A percentile compares a stretch with the other conserved stretches of the same genome.
These are phyloP conservation scores for Teratosphaeria pseudoeucalypti DNA, from an alignment of 2,329 filamentous ascomycete species.

Conservation along the genomic window DNA sequence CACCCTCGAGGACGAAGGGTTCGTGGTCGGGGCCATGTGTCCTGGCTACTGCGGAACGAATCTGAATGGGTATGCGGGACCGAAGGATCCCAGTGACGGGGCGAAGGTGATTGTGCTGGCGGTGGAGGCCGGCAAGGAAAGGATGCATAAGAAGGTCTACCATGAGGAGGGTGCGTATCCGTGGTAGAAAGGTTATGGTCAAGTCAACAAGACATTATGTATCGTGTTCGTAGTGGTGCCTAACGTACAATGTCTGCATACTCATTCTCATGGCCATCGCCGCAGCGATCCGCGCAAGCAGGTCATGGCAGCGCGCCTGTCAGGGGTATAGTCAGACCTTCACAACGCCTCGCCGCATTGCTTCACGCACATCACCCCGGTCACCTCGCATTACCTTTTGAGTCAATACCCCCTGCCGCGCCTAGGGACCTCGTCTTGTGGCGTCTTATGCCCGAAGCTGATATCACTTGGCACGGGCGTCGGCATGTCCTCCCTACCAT, in stretches of 20 bases:
- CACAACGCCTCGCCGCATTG: not conserved
- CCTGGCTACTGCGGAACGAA: slow-evolving; percentile 17
- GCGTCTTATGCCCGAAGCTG: not conserved
- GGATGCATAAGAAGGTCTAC: slow-evolving; percentile 16
- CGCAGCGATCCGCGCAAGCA: not conserved
- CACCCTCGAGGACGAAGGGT: slow-evolving; percentile 15
- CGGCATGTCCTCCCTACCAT: not conserved
- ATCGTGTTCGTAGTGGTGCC: not conserved
- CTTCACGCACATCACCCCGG: not conserved
- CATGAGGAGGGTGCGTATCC: slow-evolving; percentile 10
- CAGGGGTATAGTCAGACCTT: not conserved
- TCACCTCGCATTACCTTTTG: too few relatives aligned
- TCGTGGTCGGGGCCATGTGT: slow-evolving; percentile 15
- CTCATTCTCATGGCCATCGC: not conserved
- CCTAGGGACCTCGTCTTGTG: not conserved
- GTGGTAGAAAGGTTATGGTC: not conserved
- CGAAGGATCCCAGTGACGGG: slow-evolving; percentile 21
- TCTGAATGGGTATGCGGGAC: slow-evolving; percentile 15
- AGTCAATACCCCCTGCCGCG: not conserved
- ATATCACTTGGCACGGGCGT: not conserved
- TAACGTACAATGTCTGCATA: not conserved
- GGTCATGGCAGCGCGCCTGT: not conserved
- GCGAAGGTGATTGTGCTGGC: slow-evolving; percentile 17
- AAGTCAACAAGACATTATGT: not conserved
- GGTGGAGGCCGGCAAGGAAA: slow-evolving; percentile 12